Evolutionary conservation across 148 eudicot genomes (phyloP), one percentile per base, ranked within the genome.

Genomic region (Vaccinium vitisidaea): DNA sequence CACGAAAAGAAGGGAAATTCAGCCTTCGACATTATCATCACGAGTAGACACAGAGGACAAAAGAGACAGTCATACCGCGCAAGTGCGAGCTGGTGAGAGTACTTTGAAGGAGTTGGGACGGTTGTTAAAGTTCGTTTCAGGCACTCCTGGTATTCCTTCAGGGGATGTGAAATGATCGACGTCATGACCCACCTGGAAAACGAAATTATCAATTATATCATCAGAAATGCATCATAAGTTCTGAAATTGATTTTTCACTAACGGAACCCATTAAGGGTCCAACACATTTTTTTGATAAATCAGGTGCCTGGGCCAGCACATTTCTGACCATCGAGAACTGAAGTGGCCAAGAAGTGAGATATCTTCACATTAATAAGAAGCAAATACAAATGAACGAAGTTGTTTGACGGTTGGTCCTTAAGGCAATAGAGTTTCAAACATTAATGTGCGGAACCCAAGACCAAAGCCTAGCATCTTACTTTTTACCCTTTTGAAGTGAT

Each of bases 21-120:
- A 69, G 74, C 74, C 74, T 30, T 69, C 39, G 0, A 69, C 43
- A 30, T 69, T 2, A 69, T 12, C 43, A 69, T 69, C 43, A 30
- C 0, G 18, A 69, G 80, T 27, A 19, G 59, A 86, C 21, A 18
- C 46, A 61, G 55, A 79, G 18, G 56, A 15, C 23, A 23, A 65
- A 61, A 19, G 73, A 59, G 81, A 75, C 16, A 55, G 77, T 32
- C 89, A 82, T 95, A 97, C 99, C 96, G 91, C 94, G 87, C 98
- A 94, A 75, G 99, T 95, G 81, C 93, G 98, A 75, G 99, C 84
- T 46, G 99, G 99, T 79, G 98, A 91, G 49, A 97, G 94, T 55
- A 97, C 90, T 90, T 90, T 95, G 80, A 97, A 93, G 25, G 99
- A 97, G 90, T 97, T 97, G 56, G 99, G 99, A 27, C 99, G 99